These are phyloP conservation scores for Cercis canadensis DNA, from an alignment of 306 rosid species.

Conservation along the genomic window DNA sequence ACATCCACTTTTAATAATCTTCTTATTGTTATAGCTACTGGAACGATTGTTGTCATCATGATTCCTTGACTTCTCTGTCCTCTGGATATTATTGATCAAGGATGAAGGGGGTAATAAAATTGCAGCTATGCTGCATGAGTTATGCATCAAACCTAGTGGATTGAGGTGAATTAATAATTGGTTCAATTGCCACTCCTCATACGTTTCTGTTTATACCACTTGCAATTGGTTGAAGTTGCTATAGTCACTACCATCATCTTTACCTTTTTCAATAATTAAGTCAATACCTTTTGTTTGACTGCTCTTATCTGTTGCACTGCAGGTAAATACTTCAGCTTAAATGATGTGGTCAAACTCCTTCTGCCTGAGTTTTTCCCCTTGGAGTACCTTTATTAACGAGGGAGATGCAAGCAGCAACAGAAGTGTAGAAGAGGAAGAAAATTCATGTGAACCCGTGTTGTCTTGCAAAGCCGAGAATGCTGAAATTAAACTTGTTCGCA, in stretches of 20 bases:
- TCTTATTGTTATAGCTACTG: no score
- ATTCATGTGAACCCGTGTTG: slow-evolving; percentile 44
- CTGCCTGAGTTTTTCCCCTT: slow-evolving; percentile 70
- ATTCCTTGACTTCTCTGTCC: no score
- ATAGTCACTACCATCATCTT: no score
- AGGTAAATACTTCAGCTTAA: slow-evolving; percentile 77
- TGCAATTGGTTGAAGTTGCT: no score
- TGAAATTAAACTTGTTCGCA: slow-evolving; percentile 75
- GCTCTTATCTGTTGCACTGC: slow-evolving; percentile 15
- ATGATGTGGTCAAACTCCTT: slow-evolving; percentile 74
- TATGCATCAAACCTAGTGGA: no score
- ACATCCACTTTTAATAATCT: no score
- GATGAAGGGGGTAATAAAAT: neutral
- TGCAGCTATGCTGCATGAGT: neutral
- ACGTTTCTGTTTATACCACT: no score
- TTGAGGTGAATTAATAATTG: no score
- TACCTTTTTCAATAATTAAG: slow-evolving; percentile 2
- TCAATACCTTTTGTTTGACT: neutral
- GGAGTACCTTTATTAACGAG: slow-evolving; percentile 29
- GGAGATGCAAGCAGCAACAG: slow-evolving; percentile 30
- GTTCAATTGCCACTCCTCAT: neutral
- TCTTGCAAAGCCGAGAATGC: slow-evolving; percentile 42
- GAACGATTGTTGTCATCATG: no score
- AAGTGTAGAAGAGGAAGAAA: slow-evolving; percentile 41
- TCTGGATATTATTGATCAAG: neutral